Base-by-base conservation (phyloP, 2,329 filamentous ascomycete species). In the Cordyceps cateniannulata region DNA sequence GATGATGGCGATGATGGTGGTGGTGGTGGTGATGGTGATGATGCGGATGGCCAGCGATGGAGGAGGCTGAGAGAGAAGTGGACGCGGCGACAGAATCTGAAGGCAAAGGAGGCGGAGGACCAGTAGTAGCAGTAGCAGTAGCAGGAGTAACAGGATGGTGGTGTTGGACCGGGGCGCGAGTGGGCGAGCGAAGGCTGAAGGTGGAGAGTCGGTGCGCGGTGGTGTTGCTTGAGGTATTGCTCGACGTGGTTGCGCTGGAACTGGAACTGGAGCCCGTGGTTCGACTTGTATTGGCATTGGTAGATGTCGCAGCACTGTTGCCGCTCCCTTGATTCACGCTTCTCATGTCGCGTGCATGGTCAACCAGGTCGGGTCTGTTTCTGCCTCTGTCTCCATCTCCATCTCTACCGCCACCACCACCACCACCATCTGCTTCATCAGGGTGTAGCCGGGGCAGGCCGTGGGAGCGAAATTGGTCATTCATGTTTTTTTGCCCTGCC, bases 121-220 rank as follows among this genome's bases (percentile, higher is more conserved):
- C 40, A 45, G 20, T 18, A 29, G 54, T 5, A n/a, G 44, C 7
- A 38, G 38, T 69, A 69, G 32, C n/a, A 29, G 24, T 10, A 45
- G 20, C 24, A 45, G 54, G 2, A 25, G 44, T 5, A 48, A 35
- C 69, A 69, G 35, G 69, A 70, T 63, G 69, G 63, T 65, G 67
- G 65, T 64, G 59, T 42, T 63, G 38, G 62, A 59, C 20, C 64
- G 66, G 60, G 64, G 32, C 60, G 47, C 65, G 69, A 62, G 78
- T 77, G 64, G 79, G 79, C 62, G 80, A 82, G 69, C 79, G 76
- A 70, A 81, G 71, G 69, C 72, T 77, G 70, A 81, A 81, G 71
- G 70, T 70, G 62, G 76, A 74, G 67, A 76, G 77, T 64, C 73
- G 74, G 65, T 75, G 71, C 67, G 56, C 69, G 69, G 65, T 68